These are phyloP conservation scores for Neonectria hederae DNA, from an alignment of 2,329 filamentous ascomycete species.

Conservation along the genomic window DNA sequence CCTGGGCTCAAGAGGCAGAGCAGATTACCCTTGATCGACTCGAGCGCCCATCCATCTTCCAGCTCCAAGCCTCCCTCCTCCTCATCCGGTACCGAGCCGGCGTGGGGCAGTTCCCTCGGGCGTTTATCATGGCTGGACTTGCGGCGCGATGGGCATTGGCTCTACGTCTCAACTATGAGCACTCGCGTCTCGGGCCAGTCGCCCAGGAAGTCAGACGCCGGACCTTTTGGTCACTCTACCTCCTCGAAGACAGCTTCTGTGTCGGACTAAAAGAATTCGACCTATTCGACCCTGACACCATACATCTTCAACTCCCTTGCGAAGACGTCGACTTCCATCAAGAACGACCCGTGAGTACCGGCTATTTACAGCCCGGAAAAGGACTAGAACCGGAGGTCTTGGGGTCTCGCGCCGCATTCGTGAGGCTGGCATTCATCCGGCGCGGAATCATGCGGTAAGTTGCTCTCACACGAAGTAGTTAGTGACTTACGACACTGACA, in stretches of 20 bases:
- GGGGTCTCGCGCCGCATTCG: constrained; percentile 37
- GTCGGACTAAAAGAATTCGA: constrained; percentile 42
- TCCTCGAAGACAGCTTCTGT: constrained; percentile 42
- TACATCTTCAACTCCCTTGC: constrained; percentile 39
- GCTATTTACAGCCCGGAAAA: constrained; percentile 39
- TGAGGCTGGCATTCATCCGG: constrained; percentile 36
- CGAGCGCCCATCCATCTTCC: constrained; percentile 42
- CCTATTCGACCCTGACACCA: constrained; percentile 38
- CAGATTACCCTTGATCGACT: constrained; percentile 37
- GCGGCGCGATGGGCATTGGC: constrained; percentile 41
- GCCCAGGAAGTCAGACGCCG: constrained; percentile 40
- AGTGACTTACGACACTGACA: neutral
- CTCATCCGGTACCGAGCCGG: constrained; percentile 41
- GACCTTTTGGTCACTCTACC: constrained; percentile 41
- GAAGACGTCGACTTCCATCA: constrained; percentile 39
- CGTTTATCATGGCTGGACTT: constrained; percentile 42
- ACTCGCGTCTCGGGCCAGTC: constrained; percentile 35
- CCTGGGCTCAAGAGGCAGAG: constrained; percentile 40
- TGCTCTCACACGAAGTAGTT: neutral
- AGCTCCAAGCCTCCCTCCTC: constrained; percentile 39
- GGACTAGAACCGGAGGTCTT: constrained; percentile 39
- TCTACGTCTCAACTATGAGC: constrained; percentile 42
- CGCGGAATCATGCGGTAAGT: constrained; percentile 34
- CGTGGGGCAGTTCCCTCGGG: constrained; percentile 39
- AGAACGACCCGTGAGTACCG: constrained; percentile 34